Conservation (phyloP, 2,329 filamentous ascomycete species). For the Nothophoma quercina region DNA sequence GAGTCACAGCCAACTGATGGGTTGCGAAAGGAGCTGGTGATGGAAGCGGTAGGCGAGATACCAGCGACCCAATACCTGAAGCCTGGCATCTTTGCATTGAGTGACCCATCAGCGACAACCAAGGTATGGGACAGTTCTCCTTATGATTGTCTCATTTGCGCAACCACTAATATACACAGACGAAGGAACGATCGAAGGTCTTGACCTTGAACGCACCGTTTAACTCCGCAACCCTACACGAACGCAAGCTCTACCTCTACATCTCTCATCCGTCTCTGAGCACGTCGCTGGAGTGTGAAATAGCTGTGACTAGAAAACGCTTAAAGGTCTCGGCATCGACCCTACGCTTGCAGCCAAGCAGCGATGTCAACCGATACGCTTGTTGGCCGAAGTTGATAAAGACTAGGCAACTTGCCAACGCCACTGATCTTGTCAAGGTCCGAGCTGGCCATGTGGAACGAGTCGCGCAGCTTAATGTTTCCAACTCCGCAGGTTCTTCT, state of each 20-base stretch:
- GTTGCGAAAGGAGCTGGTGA: slow-evolving; percentile 49
- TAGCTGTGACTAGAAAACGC: slow-evolving; percentile 47
- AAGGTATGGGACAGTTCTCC: slow-evolving; percentile 22
- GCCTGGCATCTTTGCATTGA: slow-evolving; percentile 36
- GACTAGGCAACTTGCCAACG: slow-evolving; percentile 32
- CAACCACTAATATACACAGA: slow-evolving; percentile 16
- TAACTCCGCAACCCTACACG: slow-evolving; percentile 47
- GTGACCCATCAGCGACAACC: slow-evolving; percentile 19
- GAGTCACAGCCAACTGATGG: slow-evolving; percentile 47
- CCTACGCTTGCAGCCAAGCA: slow-evolving; percentile 32
- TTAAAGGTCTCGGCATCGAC: slow-evolving; percentile 41
- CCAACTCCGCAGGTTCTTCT: slow-evolving; percentile 26
- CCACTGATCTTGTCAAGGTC: slow-evolving; percentile 43
- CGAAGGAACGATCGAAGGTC: slow-evolving; percentile 28
- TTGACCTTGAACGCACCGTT: slow-evolving; percentile 44
- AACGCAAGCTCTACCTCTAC: slow-evolving; percentile 49
- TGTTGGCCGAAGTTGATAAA: slow-evolving; percentile 45
- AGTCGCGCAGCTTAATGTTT: slow-evolving; percentile 36
- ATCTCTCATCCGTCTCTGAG: slow-evolving; percentile 44
- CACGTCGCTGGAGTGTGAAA: slow-evolving; percentile 47
- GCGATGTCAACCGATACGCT: slow-evolving; percentile 39
- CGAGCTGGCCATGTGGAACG: slow-evolving; percentile 43
- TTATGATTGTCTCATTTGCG: neutral
- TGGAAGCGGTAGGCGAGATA: slow-evolving; percentile 47
- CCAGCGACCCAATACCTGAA: slow-evolving; percentile 40